Percentiles rank a stretch among this genome's conserved stretches.
These are phyloP conservation scores for Candida silvicultrix DNA, from an alignment of 805 yeast genomes.

Conservation along the genomic window DNA sequence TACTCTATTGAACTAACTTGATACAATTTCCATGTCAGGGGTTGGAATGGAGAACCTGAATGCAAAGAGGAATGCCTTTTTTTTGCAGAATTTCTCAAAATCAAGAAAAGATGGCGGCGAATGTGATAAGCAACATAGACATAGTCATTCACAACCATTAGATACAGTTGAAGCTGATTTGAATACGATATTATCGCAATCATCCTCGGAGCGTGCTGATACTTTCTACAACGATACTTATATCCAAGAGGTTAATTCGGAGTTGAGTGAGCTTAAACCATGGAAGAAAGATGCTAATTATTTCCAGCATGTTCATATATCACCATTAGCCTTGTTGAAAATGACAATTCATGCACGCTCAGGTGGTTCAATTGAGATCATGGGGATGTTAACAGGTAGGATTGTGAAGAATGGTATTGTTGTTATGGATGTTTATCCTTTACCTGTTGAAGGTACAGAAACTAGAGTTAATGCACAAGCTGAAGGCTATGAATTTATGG, in stretches of 20 bases:
- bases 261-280: conserved; percentile 29
- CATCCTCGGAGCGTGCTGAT: neutral
- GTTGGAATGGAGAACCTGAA: conserved; percentile 2
- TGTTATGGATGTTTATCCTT: conserved; percentile 74
- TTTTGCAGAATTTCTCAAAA: conserved; percentile 4
- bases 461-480: conserved; percentile 91
- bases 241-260: neutral
- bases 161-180: neutral
- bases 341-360: conserved; percentile 75
- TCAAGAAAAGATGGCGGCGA: neutral
- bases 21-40: too few species aligned
- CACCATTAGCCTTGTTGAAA: conserved; percentile 65
- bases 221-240: neutral
- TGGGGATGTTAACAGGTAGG: conserved; percentile 92
- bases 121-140: neutral
- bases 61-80: conserved; percentile 7
- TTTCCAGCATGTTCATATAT: conserved; percentile 56
- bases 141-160: neutral
- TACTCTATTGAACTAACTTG: too few species aligned
- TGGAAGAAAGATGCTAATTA: conserved; percentile 55
- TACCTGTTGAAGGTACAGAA: conserved; percentile 96
- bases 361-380: conserved; percentile 85
- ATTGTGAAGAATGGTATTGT: conserved; percentile 48
- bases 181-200: neutral
- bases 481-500: conserved; percentile 95